phyloP scores from a whole-genome alignment of 2,329 filamentous ascomycete genomes.

The Diaporthe eres region DNA sequence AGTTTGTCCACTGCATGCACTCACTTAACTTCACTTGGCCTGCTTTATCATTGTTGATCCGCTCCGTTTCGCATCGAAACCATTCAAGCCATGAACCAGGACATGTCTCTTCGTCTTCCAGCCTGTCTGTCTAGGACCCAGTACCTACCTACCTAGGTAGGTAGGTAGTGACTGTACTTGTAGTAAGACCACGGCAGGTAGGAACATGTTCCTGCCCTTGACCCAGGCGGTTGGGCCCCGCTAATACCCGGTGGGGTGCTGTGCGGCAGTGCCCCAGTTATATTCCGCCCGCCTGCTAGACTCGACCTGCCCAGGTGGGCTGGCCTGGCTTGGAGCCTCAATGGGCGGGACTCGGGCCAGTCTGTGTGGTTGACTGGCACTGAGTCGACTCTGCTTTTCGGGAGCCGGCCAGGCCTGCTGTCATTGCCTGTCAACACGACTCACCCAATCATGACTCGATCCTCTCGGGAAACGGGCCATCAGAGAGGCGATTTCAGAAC shows the following conservation, averaged over 20 bases:
- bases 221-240: conserved; percentile 26
- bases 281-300: conserved; percentile 5
- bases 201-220: background rate
- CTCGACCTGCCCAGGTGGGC: background rate
- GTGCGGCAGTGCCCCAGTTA: conserved; percentile 23
- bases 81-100: background rate
- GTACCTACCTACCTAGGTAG: no score
- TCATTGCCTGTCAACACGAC: conserved; percentile 1
- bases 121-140: background rate
- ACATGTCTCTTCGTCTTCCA: background rate
- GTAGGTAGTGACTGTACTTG: no score
- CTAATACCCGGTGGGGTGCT: conserved; percentile 29
- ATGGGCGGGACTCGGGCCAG: background rate
- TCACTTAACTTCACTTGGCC: background rate
- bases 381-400: conserved; percentile 18
- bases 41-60: background rate
- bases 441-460: conserved; percentile 32
- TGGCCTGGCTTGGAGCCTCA: conserved; percentile 7
- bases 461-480: conserved; percentile 26
- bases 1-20: background rate
- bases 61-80: background rate
- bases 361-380: background rate
- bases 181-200: background rate
- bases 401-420: conserved; percentile 22
- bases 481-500: conserved; percentile 11